phyloP scores from a whole-genome alignment of 495 filamentous ascomycete species.

The Penicillium parvum region DNA sequence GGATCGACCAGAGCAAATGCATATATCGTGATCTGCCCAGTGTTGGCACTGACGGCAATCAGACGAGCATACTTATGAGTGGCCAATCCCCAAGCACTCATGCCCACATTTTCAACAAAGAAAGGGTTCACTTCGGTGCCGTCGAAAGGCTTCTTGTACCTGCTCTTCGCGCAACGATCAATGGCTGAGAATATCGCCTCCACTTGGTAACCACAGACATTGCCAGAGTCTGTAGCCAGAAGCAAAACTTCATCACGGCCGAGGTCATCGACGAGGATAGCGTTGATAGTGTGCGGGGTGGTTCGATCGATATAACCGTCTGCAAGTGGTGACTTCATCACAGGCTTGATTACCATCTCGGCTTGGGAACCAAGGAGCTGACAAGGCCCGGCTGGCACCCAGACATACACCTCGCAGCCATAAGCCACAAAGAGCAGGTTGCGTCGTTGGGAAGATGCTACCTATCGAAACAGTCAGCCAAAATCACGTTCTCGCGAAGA shows the following conservation, averaged over 20 bases:
- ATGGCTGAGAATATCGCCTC: conserved; percentile 49
- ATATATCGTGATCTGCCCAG: conserved; percentile 61
- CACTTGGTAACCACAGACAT: conserved; percentile 77
- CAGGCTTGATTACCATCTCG: conserved; percentile 62
- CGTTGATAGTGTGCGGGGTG: conserved; percentile 70
- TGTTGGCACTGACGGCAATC: conserved; percentile 79
- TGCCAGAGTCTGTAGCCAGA: conserved; percentile 79
- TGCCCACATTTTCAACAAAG: conserved; percentile 69
- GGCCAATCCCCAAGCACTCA: conserved; percentile 86
- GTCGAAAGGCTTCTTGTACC: conserved; percentile 24
- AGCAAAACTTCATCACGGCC: conserved; percentile 77
- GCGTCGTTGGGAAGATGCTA: conserved; percentile 51
- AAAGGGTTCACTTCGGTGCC: conserved; percentile 47
- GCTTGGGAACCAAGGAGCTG: conserved; percentile 59
- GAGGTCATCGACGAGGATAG: conserved; percentile 71
- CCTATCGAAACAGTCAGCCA: conserved; percentile 24
- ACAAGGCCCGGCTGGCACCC: conserved; percentile 60
- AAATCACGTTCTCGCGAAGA: background rate
- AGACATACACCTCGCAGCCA: conserved; percentile 65
- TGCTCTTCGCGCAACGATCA: conserved; percentile 23
- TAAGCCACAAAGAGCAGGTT: conserved; percentile 80
- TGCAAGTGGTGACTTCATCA: conserved; percentile 41
- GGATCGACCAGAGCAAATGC: conserved; percentile 60
- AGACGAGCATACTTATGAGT: conserved; percentile 73
- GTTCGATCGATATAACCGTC: conserved; percentile 52